These are phyloP conservation scores for Suillus bovinus DNA, from an alignment of 768 basidiomycete species.

Conservation along the genomic window DNA sequence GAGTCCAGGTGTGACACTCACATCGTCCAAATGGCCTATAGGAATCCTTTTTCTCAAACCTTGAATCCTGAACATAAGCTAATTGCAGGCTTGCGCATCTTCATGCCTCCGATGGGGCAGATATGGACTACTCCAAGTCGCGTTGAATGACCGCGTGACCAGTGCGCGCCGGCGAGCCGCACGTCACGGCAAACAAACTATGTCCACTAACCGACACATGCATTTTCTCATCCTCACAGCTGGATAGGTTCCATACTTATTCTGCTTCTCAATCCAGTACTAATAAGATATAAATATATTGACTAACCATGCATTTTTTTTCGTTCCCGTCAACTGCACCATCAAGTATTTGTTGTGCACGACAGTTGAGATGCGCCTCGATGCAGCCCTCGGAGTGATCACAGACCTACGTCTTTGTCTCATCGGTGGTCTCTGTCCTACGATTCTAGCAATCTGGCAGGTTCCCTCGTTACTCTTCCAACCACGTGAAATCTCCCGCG, in stretches of 20 bases:
- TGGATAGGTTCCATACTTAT: background rate
- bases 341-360: background rate
- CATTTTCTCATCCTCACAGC: background rate
- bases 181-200: background rate
- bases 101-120: background rate
- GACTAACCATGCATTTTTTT: background rate
- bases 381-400: background rate
- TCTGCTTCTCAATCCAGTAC: background rate
- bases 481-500: conserved; percentile 45
- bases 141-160: background rate
- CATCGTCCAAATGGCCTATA: background rate
- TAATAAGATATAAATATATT: background rate
- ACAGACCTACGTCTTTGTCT: conserved; percentile 46
- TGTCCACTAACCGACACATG: no score
- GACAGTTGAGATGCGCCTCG: background rate
- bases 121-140: background rate
- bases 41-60: background rate
- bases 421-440: conserved; percentile 42
- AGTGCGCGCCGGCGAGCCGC: background rate
- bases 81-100: background rate
- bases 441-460: conserved; percentile 39
- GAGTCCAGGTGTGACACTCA: no score
- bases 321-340: background rate
- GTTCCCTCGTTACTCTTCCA: conserved; percentile 47
- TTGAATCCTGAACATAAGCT: background rate